Base-by-base conservation (phyloP, 495 filamentous ascomycete species). In the Chaetomidium leptoderma region DNA sequence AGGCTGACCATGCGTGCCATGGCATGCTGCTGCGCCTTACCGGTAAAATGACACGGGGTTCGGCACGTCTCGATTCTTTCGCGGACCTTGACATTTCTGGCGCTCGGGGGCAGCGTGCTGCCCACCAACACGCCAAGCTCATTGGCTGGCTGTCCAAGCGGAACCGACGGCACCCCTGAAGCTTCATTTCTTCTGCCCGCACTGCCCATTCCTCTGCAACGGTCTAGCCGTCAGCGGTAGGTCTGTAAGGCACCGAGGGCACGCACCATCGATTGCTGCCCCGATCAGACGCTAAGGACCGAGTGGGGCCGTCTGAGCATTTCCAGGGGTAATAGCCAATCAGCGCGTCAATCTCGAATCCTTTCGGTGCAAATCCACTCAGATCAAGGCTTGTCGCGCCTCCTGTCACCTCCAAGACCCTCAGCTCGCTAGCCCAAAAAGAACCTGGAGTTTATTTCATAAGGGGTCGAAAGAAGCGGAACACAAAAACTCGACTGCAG, bases 21-120 rank as follows among this genome's bases (percentile, higher is more conserved):
- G 53, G 35, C 54, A 33, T 32, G 35, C 45, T 57, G 54, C 54
- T 57, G 54, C 45, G 54, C 54, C 54, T 32, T 48, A 9, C 23
- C 44, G 26, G 19, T 35, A 17, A 57, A 42, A 30, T 57, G 54
- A 43, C 19, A 50, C 45, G 44, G 40, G 30, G 30, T 13, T 47
- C 43, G 14, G 40, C 40, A 16, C 51, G 11, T 14, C 32, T 21
- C 27, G 27, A 33, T 48, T 33, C n/a, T 48, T 30, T 48, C 32
- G 43, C 44, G 32, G n/a, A 48, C 44, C 32, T 42, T n/a, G 44
- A 16, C 54, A 19, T 27, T 57, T 49, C 35, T 42, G 44, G 54
- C 21, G 0, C 14, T 21, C 32, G 29, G 10, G 29, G 39, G n/a
- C 13, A 40, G 39, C 29, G 19, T 35, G 17, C 14, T 36, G 19